These are phyloP conservation scores for Boletellus dicymbophilus DNA, from an alignment of 1,284 basidiomycete genomes.

Conservation along the genomic window DNA sequence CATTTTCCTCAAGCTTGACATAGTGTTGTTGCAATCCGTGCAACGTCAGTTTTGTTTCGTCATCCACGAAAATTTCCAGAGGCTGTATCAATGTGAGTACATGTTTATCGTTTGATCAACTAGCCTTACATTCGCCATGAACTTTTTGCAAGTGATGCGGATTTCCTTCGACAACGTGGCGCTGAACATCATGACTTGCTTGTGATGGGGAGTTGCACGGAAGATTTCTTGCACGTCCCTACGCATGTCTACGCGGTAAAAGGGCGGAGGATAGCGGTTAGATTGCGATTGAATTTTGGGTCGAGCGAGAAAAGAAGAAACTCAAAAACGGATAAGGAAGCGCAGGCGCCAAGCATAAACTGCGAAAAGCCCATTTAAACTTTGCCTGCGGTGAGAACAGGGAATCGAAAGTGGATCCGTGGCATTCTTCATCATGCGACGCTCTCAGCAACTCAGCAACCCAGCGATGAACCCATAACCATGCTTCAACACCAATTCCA, in stretches of 20 bases:
- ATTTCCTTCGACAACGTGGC: constrained; percentile 98
- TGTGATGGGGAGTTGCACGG: constrained; percentile 99
- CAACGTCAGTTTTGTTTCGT: constrained; percentile 98
- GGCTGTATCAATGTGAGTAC: constrained; percentile 57
- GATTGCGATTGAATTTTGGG: constrained; percentile 46
- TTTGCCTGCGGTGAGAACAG: constrained; percentile 18
- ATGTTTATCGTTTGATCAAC: neutral
- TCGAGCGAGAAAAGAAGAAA: constrained; percentile 54
- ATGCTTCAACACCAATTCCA: constrained; percentile 35
- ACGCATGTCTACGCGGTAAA: constrained; percentile 88
- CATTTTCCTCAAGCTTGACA: constrained; percentile 92
- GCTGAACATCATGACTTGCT: constrained; percentile 99
- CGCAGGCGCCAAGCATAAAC: constrained; percentile 13
- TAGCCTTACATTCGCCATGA: constrained; percentile 94
- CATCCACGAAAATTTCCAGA: constrained; percentile 99
- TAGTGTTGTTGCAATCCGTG: constrained; percentile 99
- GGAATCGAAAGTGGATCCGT: constrained; percentile 15
- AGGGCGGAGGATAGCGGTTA: constrained; percentile 57
- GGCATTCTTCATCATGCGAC: constrained; percentile 29
- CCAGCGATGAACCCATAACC: constrained; percentile 33
- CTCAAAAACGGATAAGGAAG: constrained; percentile 27
- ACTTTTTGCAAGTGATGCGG: constrained; percentile 98
- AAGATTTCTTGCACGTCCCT: constrained; percentile 99
- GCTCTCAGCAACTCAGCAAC: constrained; percentile 35
- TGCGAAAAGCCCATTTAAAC: constrained; percentile 15